Base-by-base conservation (phyloP, 2,329 filamentous ascomycete species). In the Gaeumannomyces tritici region DNA sequence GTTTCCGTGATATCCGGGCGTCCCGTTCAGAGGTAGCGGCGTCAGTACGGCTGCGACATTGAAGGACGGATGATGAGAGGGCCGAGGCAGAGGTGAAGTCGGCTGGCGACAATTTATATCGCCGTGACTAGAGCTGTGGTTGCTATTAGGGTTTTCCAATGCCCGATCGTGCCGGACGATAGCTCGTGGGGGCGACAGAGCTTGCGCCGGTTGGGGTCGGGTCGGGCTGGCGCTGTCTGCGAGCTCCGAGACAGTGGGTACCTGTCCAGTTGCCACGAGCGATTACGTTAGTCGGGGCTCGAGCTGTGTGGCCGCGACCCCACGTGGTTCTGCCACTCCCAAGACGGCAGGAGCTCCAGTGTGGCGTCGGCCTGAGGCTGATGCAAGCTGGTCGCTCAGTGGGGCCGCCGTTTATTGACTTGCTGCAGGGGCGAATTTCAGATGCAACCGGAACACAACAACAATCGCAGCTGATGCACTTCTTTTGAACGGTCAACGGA, bases 361-460 rank as follows among this genome's bases (percentile, higher is more conserved):
- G 33, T 35, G 18, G 42, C 42, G 6, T 7, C 42, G n/a, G 2
- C 5, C 42, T 7, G 42, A n/a, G 42, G 42, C 42, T 51, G 42
- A n/a, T 51, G 18, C 18, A 12, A n/a, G 18, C 35, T 42, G 35
- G 35, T 42, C 3, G 33, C 35, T 18, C 13, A 47, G 42, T 47
- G 42, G 42, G 42, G 18, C 42, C 42, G 42, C 42, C 42, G 18
- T 51, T 51, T n/a, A n/a, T 51, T 51, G 42, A n/a, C 42, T 51
- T 51, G 42, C 42, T 51, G 21, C 42, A 51, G 42, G 35, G 42
- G n/a, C 42, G 42, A n/a, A 51, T 51, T 51, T 51, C 42, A 51
- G 42, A n/a, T 51, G 42, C 42, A 51, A n/a, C 42, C 42, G n/a
- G 31, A 61, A 61, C 56, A 61, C 47, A 61, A 55, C 60, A 61